These are phyloP conservation scores for Myxozyma nipponensis DNA, from an alignment of 805 yeast species.

Conservation along the genomic window DNA sequence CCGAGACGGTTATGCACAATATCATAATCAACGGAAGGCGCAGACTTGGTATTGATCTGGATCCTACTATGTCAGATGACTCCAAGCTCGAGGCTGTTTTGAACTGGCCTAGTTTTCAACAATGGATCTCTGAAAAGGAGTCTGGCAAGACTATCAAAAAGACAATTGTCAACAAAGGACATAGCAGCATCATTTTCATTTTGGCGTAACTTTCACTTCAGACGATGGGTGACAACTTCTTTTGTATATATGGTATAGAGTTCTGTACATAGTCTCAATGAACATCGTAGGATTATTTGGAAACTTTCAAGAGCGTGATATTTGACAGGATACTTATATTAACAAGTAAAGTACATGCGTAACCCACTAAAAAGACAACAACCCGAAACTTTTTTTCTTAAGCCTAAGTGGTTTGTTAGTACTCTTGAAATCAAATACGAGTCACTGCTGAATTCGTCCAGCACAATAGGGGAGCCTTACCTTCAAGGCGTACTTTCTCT, in stretches of 20 bases:
- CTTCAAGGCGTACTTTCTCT: slow-evolving; percentile 97
- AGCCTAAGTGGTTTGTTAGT: slow-evolving; percentile 6
- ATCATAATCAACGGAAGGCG: slow-evolving; percentile 74
- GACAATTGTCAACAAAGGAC: slow-evolving; percentile 43
- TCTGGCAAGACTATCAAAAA: slow-evolving; percentile 45
- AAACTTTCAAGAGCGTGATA: neutral
- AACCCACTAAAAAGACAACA: slow-evolving; percentile 14
- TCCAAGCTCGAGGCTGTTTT: slow-evolving; percentile 41
- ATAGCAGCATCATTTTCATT: slow-evolving; percentile 27
- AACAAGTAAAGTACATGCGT: slow-evolving; percentile 24
- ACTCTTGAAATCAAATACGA: neutral
- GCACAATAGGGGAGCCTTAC: slow-evolving; percentile 36
- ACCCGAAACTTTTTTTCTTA: slow-evolving; percentile 16
- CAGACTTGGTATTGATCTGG: slow-evolving; percentile 40
- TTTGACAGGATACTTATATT: slow-evolving; percentile 8
- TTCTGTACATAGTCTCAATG: neutral
- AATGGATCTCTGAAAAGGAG: slow-evolving; percentile 38
- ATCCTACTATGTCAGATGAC: slow-evolving; percentile 31
- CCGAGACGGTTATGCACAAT: slow-evolving; percentile 34
- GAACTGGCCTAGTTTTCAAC: slow-evolving; percentile 39
- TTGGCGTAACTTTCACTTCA: slow-evolving; percentile 3
- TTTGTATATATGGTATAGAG: neutral
- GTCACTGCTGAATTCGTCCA: neutral
- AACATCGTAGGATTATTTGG: neutral
- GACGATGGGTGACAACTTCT: neutral